Evolutionary conservation across 1,139 yeast genomes (phyloP).

Genomic region (Candida sanyaensis): DNA sequence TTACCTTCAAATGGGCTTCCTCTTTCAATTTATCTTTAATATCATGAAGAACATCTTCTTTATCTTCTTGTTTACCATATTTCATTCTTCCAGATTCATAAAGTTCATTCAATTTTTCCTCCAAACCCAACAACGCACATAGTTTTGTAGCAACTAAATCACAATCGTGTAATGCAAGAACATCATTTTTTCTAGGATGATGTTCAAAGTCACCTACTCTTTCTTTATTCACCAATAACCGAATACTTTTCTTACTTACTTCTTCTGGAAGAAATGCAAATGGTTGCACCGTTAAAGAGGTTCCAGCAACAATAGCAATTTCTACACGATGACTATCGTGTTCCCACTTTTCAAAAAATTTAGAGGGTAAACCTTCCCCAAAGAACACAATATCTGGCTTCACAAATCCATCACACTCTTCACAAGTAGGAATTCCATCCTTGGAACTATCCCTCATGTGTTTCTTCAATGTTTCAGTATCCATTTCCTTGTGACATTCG

Average conservation of each 20-base stretch:
- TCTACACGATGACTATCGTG: slow-evolving; percentile 62
- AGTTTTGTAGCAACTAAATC: slow-evolving; percentile 61
- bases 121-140: slow-evolving; percentile 66
- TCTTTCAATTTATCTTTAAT: slow-evolving; percentile 14
- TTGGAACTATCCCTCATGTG: slow-evolving; percentile 34
- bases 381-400: slow-evolving; percentile 94
- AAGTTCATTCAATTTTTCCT: slow-evolving; percentile 44
- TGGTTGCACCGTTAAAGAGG: slow-evolving; percentile 86
- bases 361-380: slow-evolving; percentile 79
- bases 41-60: slow-evolving; percentile 15
- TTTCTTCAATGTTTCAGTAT: slow-evolving; percentile 47
- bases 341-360: slow-evolving; percentile 70
- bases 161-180: slow-evolving; percentile 60
- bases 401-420: slow-evolving; percentile 67
- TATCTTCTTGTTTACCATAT: slow-evolving; percentile 13
- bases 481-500: slow-evolving; percentile 62
- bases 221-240: slow-evolving; percentile 76
- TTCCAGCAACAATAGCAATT: slow-evolving; percentile 86
- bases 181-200: slow-evolving; percentile 55
- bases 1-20: slow-evolving; percentile 10
- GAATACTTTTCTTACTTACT: slow-evolving; percentile 44
- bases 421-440: slow-evolving; percentile 52
- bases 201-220: slow-evolving; percentile 69
- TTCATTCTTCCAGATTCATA: slow-evolving; percentile 19
- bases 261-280: slow-evolving; percentile 82